Evolutionary conservation across 345 rosid species (phyloP).

Genomic region (Zanthoxylum bungeanum): DNA sequence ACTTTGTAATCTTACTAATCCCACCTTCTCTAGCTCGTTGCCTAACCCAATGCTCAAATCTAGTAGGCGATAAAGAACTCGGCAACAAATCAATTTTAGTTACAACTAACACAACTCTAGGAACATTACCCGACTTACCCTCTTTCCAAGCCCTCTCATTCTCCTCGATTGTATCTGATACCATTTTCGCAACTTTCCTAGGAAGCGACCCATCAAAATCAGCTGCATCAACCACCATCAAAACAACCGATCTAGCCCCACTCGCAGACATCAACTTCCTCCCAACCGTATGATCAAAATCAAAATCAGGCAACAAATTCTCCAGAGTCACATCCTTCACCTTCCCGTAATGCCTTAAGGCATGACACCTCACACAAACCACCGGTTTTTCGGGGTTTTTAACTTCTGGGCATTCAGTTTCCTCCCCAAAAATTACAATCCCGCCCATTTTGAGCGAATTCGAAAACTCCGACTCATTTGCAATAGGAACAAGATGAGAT

Average conservation of each 20-base stretch:
- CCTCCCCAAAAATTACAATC: conserved; percentile 31
- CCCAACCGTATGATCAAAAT: conserved; percentile 81
- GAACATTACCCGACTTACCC: conserved; percentile 76
- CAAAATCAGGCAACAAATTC: conserved; percentile 91
- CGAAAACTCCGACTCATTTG: conserved; percentile 56
- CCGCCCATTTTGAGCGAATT: conserved; percentile 59
- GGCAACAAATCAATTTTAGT: conserved; percentile 90
- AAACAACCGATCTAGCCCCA: conserved; percentile 75
- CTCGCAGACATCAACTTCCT: conserved; percentile 55
- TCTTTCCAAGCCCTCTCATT: conserved; percentile 74
- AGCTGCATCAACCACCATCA: conserved; percentile 84
- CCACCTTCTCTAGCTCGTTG: conserved; percentile 85
- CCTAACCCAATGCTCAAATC: conserved; percentile 85
- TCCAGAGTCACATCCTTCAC: conserved; percentile 80
- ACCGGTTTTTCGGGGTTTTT: conserved; percentile 40
- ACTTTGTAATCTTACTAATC: conserved; percentile 51
- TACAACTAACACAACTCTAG: conserved; percentile 76
- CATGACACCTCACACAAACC: conserved; percentile 90
- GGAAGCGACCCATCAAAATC: conserved; percentile 96
- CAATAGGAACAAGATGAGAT: conserved; percentile 44
- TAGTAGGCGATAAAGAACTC: conserved; percentile 57
- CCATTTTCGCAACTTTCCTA: conserved; percentile 65
- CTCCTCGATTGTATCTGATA: conserved; percentile 67
- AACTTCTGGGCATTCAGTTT: conserved; percentile 7
- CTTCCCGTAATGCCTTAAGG: conserved; percentile 80